phyloP scores from a whole-genome alignment of 1,139 yeast genomes.

The Starmera stellimalicola region DNA sequence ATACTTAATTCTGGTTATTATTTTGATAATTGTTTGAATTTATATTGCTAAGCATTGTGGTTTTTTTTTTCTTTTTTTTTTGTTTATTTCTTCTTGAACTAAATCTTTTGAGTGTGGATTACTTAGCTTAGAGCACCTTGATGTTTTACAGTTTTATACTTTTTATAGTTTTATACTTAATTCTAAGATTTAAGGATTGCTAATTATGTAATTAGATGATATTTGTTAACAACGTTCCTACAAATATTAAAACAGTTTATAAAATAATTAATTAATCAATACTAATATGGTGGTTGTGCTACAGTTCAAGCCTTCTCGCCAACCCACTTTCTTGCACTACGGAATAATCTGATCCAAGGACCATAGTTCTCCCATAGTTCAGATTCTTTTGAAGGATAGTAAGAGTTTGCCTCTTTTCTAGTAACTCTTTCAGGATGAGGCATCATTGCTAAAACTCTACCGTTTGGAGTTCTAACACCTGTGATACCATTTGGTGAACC shows the following conservation, averaged over 20 bases:
- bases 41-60: not conserved
- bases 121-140: too few species aligned
- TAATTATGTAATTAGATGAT: too few species aligned
- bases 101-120: too few species aligned
- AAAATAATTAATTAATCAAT: too few species aligned
- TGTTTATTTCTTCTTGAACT: not conserved
- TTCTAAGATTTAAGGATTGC: too few species aligned
- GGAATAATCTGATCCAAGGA: conserved; percentile 93
- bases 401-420: conserved; percentile 81
- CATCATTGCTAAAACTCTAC: conserved; percentile 97
- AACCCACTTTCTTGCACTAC: conserved; percentile 94
- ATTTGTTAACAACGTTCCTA: too few species aligned
- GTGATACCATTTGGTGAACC: conserved; percentile 93
- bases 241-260: too few species aligned
- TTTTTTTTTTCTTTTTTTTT: conserved; percentile 1
- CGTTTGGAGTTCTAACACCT: conserved; percentile 83
- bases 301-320: conserved; percentile 23
- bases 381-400: conserved; percentile 71
- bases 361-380: conserved; percentile 63
- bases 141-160: too few species aligned
- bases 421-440: conserved; percentile 98
- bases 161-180: too few species aligned
- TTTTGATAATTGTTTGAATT: not conserved
- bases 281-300: too few species aligned
- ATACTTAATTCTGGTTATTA: not conserved